These are phyloP conservation scores for Candida coquimbonensis DNA, from an alignment of 805 yeast species.

Conservation along the genomic window DNA sequence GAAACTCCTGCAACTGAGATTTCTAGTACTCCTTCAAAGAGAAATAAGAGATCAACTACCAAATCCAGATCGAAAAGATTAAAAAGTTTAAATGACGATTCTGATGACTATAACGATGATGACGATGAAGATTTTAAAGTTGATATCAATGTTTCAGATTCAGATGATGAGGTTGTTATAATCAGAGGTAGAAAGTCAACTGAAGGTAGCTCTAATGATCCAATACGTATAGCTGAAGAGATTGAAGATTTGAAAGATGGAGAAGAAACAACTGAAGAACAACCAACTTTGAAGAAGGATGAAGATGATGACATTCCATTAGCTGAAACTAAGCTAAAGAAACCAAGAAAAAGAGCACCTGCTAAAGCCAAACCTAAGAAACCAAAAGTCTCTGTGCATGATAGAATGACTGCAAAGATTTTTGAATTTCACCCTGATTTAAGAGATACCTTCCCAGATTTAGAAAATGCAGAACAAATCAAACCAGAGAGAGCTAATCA, in stretches of 20 bases:
- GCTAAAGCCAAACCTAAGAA: conserved; percentile 23
- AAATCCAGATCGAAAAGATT: conserved; percentile 21
- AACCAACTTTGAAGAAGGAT: not conserved
- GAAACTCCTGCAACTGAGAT: conserved; percentile 7
- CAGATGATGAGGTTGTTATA: conserved; percentile 22
- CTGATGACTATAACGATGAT: conserved; percentile 26
- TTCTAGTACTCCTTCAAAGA: not conserved
- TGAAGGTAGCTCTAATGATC: conserved; percentile 12
- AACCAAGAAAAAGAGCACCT: conserved; percentile 14
- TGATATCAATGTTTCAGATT: conserved; percentile 4
- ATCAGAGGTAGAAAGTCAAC: conserved; percentile 1
- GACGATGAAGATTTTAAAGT: conserved; percentile 19
- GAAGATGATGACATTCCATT: conserved; percentile 23
- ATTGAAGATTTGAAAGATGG: conserved; percentile 11
- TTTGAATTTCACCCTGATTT: conserved; percentile 77
- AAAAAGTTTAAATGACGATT: conserved; percentile 25
- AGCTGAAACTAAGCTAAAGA: conserved; percentile 13
- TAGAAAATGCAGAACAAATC: conserved; percentile 41
- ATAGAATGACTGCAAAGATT: conserved; percentile 60
- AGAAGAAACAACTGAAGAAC: conserved; percentile 4
- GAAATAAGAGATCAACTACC: conserved; percentile 23
- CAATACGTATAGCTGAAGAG: conserved; percentile 13
- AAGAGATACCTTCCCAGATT: conserved; percentile 59
- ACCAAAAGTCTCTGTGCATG: conserved; percentile 60
- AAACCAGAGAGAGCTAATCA: conserved; percentile 55